Conservation (phyloP, 2,329 filamentous ascomycete genomes). For the Diaporthe sp. region DNA sequence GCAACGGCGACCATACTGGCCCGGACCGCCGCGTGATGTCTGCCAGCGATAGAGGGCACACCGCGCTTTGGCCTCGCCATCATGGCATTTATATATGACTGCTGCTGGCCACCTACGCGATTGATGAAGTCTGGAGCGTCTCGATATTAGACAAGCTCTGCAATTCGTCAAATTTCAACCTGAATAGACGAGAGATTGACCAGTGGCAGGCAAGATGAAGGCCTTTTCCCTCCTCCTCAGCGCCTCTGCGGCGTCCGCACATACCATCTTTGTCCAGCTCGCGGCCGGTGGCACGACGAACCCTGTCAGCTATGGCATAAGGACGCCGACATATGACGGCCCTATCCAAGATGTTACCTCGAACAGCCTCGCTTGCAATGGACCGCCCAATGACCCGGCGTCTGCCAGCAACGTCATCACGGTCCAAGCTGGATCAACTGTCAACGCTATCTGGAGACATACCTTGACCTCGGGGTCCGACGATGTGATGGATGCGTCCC, state of each 20-base stretch:
- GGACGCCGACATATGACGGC: conserved; percentile 68
- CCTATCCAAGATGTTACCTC: conserved; percentile 69
- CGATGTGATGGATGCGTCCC: conserved; percentile 69
- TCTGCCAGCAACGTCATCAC: conserved; percentile 63
- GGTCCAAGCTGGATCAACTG: conserved; percentile 63
- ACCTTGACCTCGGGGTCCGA: conserved; percentile 62
- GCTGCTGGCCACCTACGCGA: background rate
- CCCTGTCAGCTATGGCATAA: conserved; percentile 54
- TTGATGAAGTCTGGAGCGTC: background rate
- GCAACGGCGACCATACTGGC: background rate
- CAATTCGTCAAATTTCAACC: background rate
- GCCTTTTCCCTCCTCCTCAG: conserved; percentile 33
- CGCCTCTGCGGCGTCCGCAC: conserved; percentile 56
- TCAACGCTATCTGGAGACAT: conserved; percentile 70
- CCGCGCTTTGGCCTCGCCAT: background rate
- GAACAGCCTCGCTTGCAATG: conserved; percentile 70
- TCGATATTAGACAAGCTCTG: background rate
- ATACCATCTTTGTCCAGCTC: conserved; percentile 65
- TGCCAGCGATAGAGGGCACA: background rate
- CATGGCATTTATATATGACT: background rate
- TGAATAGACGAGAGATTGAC: too few relatives aligned
- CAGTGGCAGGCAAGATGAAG: conserved; percentile 15
- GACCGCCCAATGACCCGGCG: conserved; percentile 66
- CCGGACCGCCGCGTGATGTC: conserved; percentile 6
- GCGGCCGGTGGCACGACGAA: conserved; percentile 59